Base-by-base conservation (phyloP, 2,329 filamentous ascomycete genomes). In the Fusarium miscanthi region DNA sequence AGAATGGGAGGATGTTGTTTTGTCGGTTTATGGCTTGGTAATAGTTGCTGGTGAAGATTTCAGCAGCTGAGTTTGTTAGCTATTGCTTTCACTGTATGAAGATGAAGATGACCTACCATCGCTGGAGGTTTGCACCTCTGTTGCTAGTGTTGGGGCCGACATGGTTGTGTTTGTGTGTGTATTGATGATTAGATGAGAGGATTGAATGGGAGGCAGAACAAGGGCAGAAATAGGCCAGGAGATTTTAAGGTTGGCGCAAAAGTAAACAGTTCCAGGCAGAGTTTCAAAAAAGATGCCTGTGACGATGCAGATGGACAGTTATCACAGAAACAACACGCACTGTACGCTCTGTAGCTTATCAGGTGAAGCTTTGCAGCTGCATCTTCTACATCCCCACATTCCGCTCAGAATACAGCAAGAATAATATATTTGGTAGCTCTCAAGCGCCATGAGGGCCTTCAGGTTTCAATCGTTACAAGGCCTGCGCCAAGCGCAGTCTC, bases 21-120 rank as follows among this genome's bases (percentile, higher is more conserved):
- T 94, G 86, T 65, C 86, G 87, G 81, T 92, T 90, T 57, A 97
- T 85, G n/a, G 92, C 87, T 33, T 87, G 85, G 83, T 97, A 97
- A 85, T 92, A 97, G 70, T 88, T 85, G 69, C 91, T 89, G 73
- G 92, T 86, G 77, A 97, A 95, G 59, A 83, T 85, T 74, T 92
- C 88, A 59, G 93, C 92, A 66, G 91, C 93, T 93, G 52, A 45
- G 42, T 23, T 53, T 73, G 69, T 78, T 60, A 76, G 72, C 23
- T 23, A 40, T 53, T 21, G 19, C 8, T 17, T 38, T 38, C 23
- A 59, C 21, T 10, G 27, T 4, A n/a, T 17, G 21, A 41, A n/a
- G 63, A 21, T 27, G 23, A 31, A 30, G 23, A n/a, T 33, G n/a
- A 30, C 31, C 23, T 71, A 84, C 87, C 85, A 77, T 88, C 85